These are phyloP conservation scores for Serendipita sp. DNA, from an alignment of 768 basidiomycete genomes.

Conservation along the genomic window DNA sequence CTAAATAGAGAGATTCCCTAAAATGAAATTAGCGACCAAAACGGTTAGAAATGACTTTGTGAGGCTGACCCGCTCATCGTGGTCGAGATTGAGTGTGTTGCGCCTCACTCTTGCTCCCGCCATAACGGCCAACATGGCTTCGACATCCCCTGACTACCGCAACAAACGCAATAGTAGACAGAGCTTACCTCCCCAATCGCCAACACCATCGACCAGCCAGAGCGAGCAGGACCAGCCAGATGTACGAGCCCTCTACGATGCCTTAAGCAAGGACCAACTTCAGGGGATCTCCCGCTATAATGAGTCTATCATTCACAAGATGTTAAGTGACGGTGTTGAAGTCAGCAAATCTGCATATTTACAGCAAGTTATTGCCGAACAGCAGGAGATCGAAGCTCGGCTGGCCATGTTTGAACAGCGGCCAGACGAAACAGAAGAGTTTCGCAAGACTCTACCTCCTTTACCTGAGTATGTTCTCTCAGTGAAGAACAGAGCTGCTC, in stretches of 20 bases:
- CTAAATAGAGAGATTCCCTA: conserved; percentile 52
- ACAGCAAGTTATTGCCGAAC: neutral
- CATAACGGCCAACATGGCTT: neutral
- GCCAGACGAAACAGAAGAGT: neutral
- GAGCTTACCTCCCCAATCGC: no score
- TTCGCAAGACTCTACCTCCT: neutral
- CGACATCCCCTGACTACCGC: neutral
- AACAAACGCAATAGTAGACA: no score
- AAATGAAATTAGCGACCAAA: neutral
- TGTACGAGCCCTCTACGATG: neutral
- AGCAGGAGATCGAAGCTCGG: neutral
- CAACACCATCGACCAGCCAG: neutral
- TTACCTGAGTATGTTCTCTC: neutral
- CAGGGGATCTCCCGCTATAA: neutral
- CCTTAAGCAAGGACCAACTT: neutral
- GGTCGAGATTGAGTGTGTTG: no score
- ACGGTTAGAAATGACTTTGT: neutral
- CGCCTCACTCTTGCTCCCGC: neutral
- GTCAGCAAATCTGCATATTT: neutral
- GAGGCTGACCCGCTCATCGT: no score
- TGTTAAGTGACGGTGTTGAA: neutral
- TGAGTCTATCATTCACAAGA: neutral
- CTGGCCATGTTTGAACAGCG: neutral
- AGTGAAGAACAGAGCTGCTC: neutral
- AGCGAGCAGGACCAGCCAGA: neutral